Evolutionary conservation across 345 rosid species (phyloP), one percentile per base, ranked within the genome.

Genomic region (Limnanthes douglasii): DNA sequence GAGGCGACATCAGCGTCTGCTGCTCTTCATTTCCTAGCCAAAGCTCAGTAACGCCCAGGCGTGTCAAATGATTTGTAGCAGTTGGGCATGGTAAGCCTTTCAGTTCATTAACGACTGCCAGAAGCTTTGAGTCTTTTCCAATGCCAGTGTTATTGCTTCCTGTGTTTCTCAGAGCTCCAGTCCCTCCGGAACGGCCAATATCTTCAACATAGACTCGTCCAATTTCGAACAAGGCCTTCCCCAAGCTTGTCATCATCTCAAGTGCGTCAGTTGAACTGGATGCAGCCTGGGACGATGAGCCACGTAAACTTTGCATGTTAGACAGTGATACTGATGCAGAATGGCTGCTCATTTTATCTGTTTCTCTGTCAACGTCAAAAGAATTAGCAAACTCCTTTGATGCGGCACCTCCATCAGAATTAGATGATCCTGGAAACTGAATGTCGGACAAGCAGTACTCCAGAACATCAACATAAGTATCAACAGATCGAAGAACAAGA

Each of bases 121-220:
- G 52, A 51, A 72, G 51, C 66, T 47, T 69, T 2, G 61, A 66
- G 60, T 76, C 72, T 31, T 37, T 43, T 42, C 57, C 66, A 35
- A 48, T 53, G 45, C 32, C 43, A 54, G 45, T 56, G 38, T 30
- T 34, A 18, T 36, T 54, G 50, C 50, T 56, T n/a, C n/a, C n/a
- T 34, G 17, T 36, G 21, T 48, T 63, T 48, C 75, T 59, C 34
- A 42, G 64, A 47, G 21, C 21, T 22, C 39, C 40, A 15, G 73
- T 57, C 23, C 64, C 66, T 43, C 96, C 92, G 34, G 57, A 46
- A 54, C 78, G 66, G 44, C 94, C 86, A 57, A 81, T 86, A 61
- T 81, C 97, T 55, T 86, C 94, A 48, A 86, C 93, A 60, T 81
- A 86, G 45, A 56, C 86, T 31, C 86, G 67, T 23, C 97, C 92